These are phyloP conservation scores for Termitomyces sp. DNA, from an alignment of 768 basidiomycete genomes.

Conservation along the genomic window DNA sequence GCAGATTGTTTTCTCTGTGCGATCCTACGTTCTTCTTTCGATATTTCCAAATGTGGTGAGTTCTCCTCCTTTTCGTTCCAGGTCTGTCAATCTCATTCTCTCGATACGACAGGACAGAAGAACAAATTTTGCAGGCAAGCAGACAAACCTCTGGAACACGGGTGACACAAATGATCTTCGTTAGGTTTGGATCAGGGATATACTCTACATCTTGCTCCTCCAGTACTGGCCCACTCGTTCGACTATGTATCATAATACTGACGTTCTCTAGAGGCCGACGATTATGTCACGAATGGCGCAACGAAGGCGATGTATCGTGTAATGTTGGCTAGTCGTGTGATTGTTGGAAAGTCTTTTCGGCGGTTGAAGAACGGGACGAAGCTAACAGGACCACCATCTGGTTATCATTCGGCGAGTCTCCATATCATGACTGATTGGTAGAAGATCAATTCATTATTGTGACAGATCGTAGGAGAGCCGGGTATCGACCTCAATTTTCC, in stretches of 20 bases:
- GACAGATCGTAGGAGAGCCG: constrained; percentile 55
- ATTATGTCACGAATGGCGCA: constrained; percentile 44
- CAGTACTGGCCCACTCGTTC: constrained; percentile 27
- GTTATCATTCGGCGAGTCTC: constrained; percentile 50
- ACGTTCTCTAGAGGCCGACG: constrained; percentile 50
- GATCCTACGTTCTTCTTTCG: constrained; percentile 54
- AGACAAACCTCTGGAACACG: background rate
- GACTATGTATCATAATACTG: background rate
- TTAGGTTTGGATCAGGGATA: constrained; percentile 66
- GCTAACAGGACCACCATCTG: constrained; percentile 45
- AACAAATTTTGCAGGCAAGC: constrained; percentile 47
- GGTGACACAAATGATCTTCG: background rate
- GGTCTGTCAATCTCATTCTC: background rate
- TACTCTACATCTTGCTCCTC: constrained; percentile 64
- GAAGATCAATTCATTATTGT: background rate
- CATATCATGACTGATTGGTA: background rate
- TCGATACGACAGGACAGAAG: constrained; percentile 23
- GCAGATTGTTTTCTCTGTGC: constrained; percentile 50
- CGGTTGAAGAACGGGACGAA: constrained; percentile 42
- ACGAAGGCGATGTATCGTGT: constrained; percentile 39
- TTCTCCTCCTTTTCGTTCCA: background rate
- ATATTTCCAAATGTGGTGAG: constrained; percentile 51
- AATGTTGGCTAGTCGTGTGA: constrained; percentile 53
- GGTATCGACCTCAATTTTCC: constrained; percentile 62
- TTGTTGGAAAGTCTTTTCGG: constrained; percentile 54